Evolutionary conservation across 306 rosid genomes (phyloP).

Genomic region (Rosa chinensis): DNA sequence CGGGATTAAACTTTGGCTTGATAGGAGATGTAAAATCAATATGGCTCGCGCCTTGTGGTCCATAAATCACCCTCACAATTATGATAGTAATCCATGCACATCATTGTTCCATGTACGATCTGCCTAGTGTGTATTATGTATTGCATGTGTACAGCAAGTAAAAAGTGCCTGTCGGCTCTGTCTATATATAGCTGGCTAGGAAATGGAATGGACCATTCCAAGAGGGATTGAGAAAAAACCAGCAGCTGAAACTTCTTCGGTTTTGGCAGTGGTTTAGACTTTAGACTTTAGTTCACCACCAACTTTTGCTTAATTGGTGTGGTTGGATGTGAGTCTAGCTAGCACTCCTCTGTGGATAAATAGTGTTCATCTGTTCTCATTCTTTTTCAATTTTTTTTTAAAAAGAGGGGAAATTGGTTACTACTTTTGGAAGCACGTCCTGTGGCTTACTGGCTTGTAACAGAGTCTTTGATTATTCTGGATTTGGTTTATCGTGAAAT

Average conservation of each 20-base stretch:
- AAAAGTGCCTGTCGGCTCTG: background rate
- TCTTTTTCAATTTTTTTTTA: background rate
- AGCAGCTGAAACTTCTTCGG: constrained; percentile 2
- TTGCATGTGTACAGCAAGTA: background rate
- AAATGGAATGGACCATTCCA: background rate
- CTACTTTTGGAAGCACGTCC: background rate
- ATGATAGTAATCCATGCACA: background rate
- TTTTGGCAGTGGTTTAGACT: background rate
- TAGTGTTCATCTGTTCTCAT: background rate
- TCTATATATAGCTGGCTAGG: background rate
- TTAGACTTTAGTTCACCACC: background rate
- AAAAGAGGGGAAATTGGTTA: background rate
- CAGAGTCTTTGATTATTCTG: background rate
- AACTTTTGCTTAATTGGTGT: background rate
- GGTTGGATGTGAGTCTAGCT: background rate
- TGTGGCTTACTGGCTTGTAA: background rate
- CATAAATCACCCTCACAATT: background rate
- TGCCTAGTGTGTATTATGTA: no score
- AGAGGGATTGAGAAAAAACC: background rate
- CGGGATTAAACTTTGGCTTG: no score
- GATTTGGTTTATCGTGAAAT: background rate
- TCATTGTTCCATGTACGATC: no score
- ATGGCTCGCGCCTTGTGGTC: background rate
- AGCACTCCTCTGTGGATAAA: background rate
- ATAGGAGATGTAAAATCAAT: background rate